Evolutionary conservation across 2,329 filamentous ascomycete species (phyloP).

Genomic region (Penicillium sp.): DNA sequence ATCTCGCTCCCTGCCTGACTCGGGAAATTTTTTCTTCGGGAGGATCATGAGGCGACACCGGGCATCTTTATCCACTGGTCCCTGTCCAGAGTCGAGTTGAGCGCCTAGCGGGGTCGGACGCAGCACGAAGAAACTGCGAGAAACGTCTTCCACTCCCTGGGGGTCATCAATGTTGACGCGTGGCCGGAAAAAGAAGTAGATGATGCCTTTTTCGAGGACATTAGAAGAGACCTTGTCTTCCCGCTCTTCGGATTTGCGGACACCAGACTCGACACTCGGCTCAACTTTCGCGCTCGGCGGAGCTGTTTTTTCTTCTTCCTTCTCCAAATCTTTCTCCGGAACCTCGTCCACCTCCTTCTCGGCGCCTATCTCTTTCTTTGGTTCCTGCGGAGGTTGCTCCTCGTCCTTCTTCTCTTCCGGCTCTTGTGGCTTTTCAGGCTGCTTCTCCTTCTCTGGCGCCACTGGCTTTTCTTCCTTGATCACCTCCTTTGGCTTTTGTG

Average conservation of each 20-base stretch:
- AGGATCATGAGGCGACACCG: slow-evolving; percentile 74
- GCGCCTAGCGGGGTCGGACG: slow-evolving; percentile 70
- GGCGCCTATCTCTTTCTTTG: not conserved
- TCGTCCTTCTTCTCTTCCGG: not conserved
- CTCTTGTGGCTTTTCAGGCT: not conserved
- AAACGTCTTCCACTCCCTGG: slow-evolving; percentile 68
- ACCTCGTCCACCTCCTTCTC: not conserved
- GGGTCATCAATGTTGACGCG: slow-evolving; percentile 74
- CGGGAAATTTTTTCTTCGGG: slow-evolving; percentile 81
- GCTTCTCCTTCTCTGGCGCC: not conserved
- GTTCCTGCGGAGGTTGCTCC: not conserved
- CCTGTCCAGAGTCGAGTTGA: slow-evolving; percentile 59
- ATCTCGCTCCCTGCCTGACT: slow-evolving; percentile 67
- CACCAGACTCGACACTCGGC: slow-evolving; percentile 38
- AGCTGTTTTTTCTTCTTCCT: slow-evolving; percentile 6
- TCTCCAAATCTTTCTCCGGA: not conserved
- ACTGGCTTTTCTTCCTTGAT: not conserved
- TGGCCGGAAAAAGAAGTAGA: slow-evolving; percentile 87
- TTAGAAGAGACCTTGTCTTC: slow-evolving; percentile 57
- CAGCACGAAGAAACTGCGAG: slow-evolving; percentile 77
- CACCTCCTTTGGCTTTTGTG: slow-evolving; percentile 15
- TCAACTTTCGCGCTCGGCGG: slow-evolving; percentile 10
- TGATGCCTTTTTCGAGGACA: slow-evolving; percentile 82
- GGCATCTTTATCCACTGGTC: slow-evolving; percentile 54
- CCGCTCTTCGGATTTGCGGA: slow-evolving; percentile 54